Base-by-base conservation (phyloP, 179 eudicot species). In the Gypsophila paniculata region DNA sequence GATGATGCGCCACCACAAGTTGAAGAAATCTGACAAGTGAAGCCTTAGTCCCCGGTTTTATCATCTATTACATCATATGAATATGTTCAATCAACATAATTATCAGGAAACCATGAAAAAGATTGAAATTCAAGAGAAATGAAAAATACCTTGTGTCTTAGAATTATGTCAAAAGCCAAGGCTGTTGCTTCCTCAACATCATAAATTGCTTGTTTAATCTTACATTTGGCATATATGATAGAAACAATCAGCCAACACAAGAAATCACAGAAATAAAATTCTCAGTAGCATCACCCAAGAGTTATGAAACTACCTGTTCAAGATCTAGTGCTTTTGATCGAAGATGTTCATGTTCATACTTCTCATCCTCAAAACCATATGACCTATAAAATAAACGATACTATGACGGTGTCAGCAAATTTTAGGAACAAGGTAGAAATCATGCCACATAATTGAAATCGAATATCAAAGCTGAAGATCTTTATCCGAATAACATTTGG, bases 181-280 rank as follows among this genome's bases (percentile, higher is more conserved):
- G 87, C 52, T 55, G 97, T 94, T 17, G 99, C 94, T 84, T 94
- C 99, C 83, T 94, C 99, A 62, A 91, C 86, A 74, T 94, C 99
- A 55, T 85, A 88, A 77, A 91, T 68, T 63, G 97, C 99, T 61
- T 82, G 91, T 10, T 82, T 84, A 79, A 94, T 87, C 99, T 94
- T 72, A 68, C 70, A 68, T 64, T 71, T 78, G 63, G 69, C 66
- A 83, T 66, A 58, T 42, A 72, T 38, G 46, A 72, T 11, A 57
- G 38, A 29, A 42, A 21, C 18, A 68, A 68, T 25, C 63, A 73
- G 32, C 54, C 52, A 63, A 26, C 21, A 57, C 34, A 72, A 17
- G 26, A 61, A 4, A 14, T 44, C 32, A 11, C 29, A 58, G 25
- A 19, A 75, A 15, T 38, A 66, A 49, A 11, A 70, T 57, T 46